A percentile compares a stretch with the other conserved stretches of the same genome.
These are phyloP conservation scores for Malassezia caprae DNA, from an alignment of 1,284 basidiomycete species.

Conservation along the genomic window DNA sequence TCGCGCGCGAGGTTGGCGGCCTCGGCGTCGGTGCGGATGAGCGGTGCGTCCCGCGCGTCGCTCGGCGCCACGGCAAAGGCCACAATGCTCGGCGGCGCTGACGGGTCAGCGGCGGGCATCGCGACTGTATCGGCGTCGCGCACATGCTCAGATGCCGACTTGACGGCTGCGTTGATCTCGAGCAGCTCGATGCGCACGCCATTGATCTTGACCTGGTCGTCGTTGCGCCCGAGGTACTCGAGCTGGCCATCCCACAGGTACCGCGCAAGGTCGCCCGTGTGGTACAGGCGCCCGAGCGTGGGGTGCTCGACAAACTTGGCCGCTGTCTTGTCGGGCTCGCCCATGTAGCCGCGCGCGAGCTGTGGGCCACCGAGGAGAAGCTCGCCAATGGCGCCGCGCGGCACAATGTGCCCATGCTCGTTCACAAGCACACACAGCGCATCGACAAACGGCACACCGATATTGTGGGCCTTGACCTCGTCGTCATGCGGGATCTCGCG, in stretches of 20 bases:
- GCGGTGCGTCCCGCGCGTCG: conserved; percentile 7
- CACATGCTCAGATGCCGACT: conserved; percentile 29
- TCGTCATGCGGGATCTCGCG: conserved; percentile 39
- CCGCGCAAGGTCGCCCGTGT: conserved; percentile 45
- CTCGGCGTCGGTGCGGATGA: conserved; percentile 28
- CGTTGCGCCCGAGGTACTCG: conserved; percentile 49
- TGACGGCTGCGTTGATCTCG: conserved; percentile 49
- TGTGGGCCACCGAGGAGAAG: conserved; percentile 43
- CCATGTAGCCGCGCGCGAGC: conserved; percentile 40
- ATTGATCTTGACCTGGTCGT: conserved; percentile 50
- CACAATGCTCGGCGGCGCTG: conserved; percentile 39
- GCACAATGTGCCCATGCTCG: conserved; percentile 33
- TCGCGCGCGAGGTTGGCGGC: conserved; percentile 28
- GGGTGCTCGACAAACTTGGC: conserved; percentile 43
- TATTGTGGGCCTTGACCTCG: conserved; percentile 47
- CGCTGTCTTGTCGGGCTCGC: conserved; percentile 39
- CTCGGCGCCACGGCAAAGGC: conserved; percentile 39
- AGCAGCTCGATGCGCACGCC: conserved; percentile 49
- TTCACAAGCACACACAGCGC: conserved; percentile 43
- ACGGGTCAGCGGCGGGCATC: conserved; percentile 25
- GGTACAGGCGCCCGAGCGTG: conserved; percentile 38
- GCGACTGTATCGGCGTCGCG: conserved; percentile 45
- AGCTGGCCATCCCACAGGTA: conserved; percentile 44
- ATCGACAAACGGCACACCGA: conserved; percentile 46
- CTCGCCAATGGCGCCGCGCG: conserved; percentile 48